Percentiles rank a stretch among this genome's conserved stretches.
Conservation (phyloP, 2,329 filamentous ascomycete species). For the Penicillium italicum region DNA sequence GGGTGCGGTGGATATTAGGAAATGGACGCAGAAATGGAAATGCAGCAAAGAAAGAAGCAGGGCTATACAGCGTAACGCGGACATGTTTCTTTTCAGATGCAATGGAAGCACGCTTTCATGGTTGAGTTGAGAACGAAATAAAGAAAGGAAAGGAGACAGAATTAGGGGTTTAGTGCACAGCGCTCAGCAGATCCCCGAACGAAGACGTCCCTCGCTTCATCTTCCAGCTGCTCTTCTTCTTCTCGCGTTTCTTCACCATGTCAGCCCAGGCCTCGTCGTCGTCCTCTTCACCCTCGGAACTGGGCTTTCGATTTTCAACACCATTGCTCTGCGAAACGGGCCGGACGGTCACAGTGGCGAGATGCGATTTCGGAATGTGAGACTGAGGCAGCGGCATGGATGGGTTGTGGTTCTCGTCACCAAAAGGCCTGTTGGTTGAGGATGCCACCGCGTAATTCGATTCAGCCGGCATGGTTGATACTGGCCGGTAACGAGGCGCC, state of each 20-base stretch:
- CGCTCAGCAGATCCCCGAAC: conserved; percentile 39
- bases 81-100: not conserved
- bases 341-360: conserved; percentile 29
- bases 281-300: conserved; percentile 43
- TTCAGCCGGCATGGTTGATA: conserved; percentile 60
- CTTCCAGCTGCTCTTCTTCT: conserved; percentile 48
- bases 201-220: conserved; percentile 39
- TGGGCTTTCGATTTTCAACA: conserved; percentile 16
- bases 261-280: conserved; percentile 51
- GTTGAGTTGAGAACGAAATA: not conserved
- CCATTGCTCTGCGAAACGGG: conserved; percentile 25
- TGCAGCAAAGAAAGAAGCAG: conserved; percentile 2
- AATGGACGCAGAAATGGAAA: not conserved
- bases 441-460: conserved; percentile 32
- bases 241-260: conserved; percentile 49
- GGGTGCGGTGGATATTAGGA: not conserved
- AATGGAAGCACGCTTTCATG: conserved; percentile 10
- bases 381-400: conserved; percentile 22
- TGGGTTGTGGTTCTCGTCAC: conserved; percentile 33
- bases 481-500: conserved; percentile 84
- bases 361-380: conserved; percentile 27
- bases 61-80: conserved; percentile 17
- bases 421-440: conserved; percentile 38
- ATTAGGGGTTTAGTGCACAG: conserved; percentile 29
- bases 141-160: conserved; percentile 2